These are phyloP conservation scores for Trichoderma sp. DNA, from an alignment of 2,329 filamentous ascomycete genomes.

Conservation along the genomic window DNA sequence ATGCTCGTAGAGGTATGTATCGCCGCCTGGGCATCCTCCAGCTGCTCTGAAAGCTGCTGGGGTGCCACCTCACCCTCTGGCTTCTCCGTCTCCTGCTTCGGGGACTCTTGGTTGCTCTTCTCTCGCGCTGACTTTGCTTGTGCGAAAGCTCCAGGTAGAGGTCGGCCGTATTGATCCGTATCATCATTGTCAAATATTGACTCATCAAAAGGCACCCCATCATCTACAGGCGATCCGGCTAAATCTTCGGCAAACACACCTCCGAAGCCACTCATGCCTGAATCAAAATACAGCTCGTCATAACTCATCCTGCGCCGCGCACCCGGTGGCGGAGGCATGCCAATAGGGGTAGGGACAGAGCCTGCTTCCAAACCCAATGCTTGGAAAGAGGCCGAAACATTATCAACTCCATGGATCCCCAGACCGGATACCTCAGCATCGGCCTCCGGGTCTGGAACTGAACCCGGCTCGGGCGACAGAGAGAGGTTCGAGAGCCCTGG, in stretches of 20 bases:
- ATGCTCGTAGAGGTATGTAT: conserved; percentile 52
- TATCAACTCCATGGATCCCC: conserved; percentile 42
- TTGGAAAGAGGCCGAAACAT: conserved; percentile 21
- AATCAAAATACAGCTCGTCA: conserved; percentile 70
- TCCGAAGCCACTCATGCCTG: conserved; percentile 54
- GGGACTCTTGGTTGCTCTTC: not conserved
- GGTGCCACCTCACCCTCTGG: conserved; percentile 49
- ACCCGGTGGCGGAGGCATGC: conserved; percentile 21
- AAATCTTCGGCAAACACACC: conserved; percentile 48
- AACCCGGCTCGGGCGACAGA: not conserved
- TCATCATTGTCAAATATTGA: conserved; percentile 70
- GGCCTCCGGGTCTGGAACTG: conserved; percentile 2
- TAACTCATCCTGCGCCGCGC: conserved; percentile 32
- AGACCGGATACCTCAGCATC: conserved; percentile 36
- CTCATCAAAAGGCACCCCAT: conserved; percentile 64
- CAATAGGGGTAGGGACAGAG: not conserved
- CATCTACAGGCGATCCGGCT: conserved; percentile 42
- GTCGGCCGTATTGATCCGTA: conserved; percentile 60
- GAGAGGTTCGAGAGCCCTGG: conserved; percentile 26
- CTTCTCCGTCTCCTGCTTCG: conserved; percentile 39
- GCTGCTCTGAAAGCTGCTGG: conserved; percentile 43
- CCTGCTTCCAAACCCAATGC: not conserved
- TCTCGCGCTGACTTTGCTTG: conserved; percentile 48
- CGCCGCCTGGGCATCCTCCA: conserved; percentile 48
- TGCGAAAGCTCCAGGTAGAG: conserved; percentile 58